Base-by-base conservation (phyloP, 1,284 basidiomycete genomes). In the Fomitopsis betulina region DNA sequence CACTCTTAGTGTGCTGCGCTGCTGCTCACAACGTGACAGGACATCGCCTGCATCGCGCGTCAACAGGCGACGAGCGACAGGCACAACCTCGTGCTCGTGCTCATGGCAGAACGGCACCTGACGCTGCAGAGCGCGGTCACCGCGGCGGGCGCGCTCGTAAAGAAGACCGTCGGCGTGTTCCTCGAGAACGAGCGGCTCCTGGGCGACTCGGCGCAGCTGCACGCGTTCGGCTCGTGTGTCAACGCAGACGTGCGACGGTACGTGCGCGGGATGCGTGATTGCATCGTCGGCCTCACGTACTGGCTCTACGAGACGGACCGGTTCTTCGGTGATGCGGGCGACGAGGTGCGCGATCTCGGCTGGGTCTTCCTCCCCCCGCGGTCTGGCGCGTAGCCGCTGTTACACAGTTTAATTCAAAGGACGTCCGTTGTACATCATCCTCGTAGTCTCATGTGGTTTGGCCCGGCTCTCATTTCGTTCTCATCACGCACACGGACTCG, bases 301-400 rank as follows among this genome's bases (percentile, higher is more conserved):
- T 86, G 84, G 84, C 58, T 77, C 21, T 87, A 86, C 62, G 83
- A 85, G 68, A 83, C 78, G 3, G 76, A 83, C 57, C 63, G 82
- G 52, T 85, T 80, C 64, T 79, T 87, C 57, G 83, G 82, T 42
- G 75, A 75, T 38, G 79, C 78, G 57, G 83, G 81, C 0, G 78
- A 77, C 50, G 81, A 87, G 63, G 79, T 86, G 19, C 74, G 81
- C 63, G 73, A 76, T 7, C 84, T 83, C 68, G 83, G 85, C 33
- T 87, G 85, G 86, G 79, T 86, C 2, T 86, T 86, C 66, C 63
- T 81, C 59, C 61, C 70, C 30, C 60, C 62, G 40, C 63, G 35
- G 19, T 56, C 37, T 4, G 27, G 15, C 10, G 45, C 45, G 19
- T 23, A 21, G 39, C n/a, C n/a, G n/a, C n/a, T n/a, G n/a, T n/a